A percentile compares a stretch with the other conserved stretches of the same genome.
Evolutionary conservation across 2,329 filamentous ascomycete species (phyloP).

Genomic region (Daldinia sp.): DNA sequence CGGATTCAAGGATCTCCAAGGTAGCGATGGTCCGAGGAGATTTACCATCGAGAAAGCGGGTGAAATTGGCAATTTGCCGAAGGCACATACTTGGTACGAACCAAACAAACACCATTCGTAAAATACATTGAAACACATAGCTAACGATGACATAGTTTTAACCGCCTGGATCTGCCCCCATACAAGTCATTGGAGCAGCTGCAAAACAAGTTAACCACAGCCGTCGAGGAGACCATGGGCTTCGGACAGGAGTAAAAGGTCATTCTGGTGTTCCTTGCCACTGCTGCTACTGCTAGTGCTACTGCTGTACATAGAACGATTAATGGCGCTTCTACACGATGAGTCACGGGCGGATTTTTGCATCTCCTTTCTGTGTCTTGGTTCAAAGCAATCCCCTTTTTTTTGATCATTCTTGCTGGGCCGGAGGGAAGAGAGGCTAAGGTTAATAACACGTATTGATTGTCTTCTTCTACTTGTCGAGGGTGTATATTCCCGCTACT

Average conservation of each 20-base stretch:
- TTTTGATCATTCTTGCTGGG: background rate
- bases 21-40: constrained; percentile 90
- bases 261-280: constrained; percentile 20
- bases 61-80: constrained; percentile 87
- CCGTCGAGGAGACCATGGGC: constrained; percentile 97
- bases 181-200: constrained; percentile 90
- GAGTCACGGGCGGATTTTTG: constrained; percentile 24
- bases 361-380: constrained; percentile 20
- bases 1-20: constrained; percentile 98
- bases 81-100: constrained; percentile 95
- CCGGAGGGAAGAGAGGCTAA: background rate
- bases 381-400: background rate
- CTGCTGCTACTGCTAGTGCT: background rate
- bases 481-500: constrained; percentile 6
- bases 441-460: constrained; percentile 13
- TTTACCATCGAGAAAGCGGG: constrained; percentile 99
- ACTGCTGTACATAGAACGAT: constrained; percentile 40
- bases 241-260: constrained; percentile 89
- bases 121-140: background rate
- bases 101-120: background rate
- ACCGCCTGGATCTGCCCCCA: constrained; percentile 91
- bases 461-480: background rate
- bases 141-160: constrained; percentile 72
- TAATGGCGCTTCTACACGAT: constrained; percentile 31
- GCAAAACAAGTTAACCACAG: constrained; percentile 90